These are phyloP conservation scores for Fusarium incarnatum DNA, from an alignment of 2,329 filamentous ascomycete species.

Conservation along the genomic window DNA sequence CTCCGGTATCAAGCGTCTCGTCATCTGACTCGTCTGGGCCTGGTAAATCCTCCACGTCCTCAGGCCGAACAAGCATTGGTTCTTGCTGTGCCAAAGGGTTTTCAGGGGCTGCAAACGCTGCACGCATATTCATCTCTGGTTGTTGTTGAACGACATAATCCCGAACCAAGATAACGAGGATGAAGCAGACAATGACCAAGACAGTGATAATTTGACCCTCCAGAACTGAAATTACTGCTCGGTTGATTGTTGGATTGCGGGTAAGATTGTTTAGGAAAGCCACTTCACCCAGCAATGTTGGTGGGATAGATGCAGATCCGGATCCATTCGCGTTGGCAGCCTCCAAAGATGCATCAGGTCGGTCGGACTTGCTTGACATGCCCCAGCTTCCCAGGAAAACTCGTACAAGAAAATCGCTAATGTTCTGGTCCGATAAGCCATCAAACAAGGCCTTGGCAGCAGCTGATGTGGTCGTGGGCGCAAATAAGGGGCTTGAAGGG, in stretches of 20 bases:
- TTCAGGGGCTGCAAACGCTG: constrained; percentile 65
- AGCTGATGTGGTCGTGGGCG: constrained; percentile 49
- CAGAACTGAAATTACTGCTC: constrained; percentile 81
- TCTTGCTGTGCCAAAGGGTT: constrained; percentile 46
- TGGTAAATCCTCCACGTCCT: constrained; percentile 38
- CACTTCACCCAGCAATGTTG: constrained; percentile 66
- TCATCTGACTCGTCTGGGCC: constrained; percentile 48
- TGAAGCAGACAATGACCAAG: constrained; percentile 91
- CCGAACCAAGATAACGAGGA: constrained; percentile 94
- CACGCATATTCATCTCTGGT: constrained; percentile 86
- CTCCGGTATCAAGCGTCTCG: constrained; percentile 49
- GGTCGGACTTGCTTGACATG: constrained; percentile 40
- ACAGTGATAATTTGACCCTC: constrained; percentile 96
- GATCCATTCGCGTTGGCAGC: constrained; percentile 31
- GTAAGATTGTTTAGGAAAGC: constrained; percentile 71
- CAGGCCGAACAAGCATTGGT: constrained; percentile 41
- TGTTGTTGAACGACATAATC: constrained; percentile 99
- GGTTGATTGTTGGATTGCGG: constrained; percentile 77
- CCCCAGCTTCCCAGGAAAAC: constrained; percentile 48
- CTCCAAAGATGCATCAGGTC: constrained; percentile 28
- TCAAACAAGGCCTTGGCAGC: constrained; percentile 49
- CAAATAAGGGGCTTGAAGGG: constrained; percentile 52
- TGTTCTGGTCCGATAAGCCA: constrained; percentile 47
- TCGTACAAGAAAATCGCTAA: constrained; percentile 50
- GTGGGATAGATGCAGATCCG: constrained; percentile 19